These are phyloP conservation scores for Medicago ruthenica DNA, from an alignment of 306 rosid genomes.

Conservation along the genomic window DNA sequence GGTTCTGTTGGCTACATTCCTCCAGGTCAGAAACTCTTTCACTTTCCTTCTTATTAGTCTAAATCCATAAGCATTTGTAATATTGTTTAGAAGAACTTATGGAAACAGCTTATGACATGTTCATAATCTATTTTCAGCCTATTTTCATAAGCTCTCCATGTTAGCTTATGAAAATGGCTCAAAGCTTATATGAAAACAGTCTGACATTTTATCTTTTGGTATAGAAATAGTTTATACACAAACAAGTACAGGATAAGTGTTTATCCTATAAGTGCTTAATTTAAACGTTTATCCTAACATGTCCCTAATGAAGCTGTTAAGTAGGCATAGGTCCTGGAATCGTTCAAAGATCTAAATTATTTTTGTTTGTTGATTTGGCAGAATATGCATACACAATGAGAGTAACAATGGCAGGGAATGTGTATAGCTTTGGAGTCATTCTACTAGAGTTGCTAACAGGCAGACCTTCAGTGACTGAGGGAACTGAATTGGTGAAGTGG, in stretches of 20 bases:
- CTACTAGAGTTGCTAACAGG: slow-evolving; percentile 87
- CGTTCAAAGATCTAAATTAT: slow-evolving; percentile 21
- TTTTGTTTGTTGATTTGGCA: slow-evolving; percentile 48
- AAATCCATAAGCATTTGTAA: not conserved
- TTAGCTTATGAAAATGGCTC: too few species aligned
- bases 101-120: not conserved
- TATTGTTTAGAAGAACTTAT: not conserved
- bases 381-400: slow-evolving; percentile 96
- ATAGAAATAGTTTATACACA: not conserved
- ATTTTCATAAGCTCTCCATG: too few species aligned
- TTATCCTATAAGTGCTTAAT: not conserved
- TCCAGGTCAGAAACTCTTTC: slow-evolving; percentile 70
- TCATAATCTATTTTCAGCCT: too few species aligned
- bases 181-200: too few species aligned
- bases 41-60: slow-evolving; percentile 11
- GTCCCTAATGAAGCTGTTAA: not conserved
- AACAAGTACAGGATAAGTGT: not conserved
- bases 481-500: slow-evolving; percentile 83
- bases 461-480: slow-evolving; percentile 79
- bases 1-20: slow-evolving; percentile 98
- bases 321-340: not conserved
- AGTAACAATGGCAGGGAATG: slow-evolving; percentile 76
- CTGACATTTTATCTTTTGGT: too few species aligned
- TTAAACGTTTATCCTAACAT: not conserved
- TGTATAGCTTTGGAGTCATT: slow-evolving; percentile 86